These are phyloP conservation scores for Suhomyces anneliseae DNA, from an alignment of 1,139 yeast species.

Conservation along the genomic window DNA sequence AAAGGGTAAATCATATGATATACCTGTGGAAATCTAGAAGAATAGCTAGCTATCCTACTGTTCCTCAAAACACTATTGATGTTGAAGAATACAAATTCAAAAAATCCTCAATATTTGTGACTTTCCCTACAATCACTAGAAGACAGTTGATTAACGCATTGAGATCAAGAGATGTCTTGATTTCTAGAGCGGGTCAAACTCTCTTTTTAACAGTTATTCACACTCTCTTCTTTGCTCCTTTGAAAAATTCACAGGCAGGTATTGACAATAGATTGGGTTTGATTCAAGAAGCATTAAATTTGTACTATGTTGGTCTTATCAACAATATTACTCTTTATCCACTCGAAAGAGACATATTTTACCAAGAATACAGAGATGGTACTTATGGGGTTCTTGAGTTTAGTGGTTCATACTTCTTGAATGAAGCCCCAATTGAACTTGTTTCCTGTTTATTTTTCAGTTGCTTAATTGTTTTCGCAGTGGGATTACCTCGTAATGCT, in stretches of 20 bases:
- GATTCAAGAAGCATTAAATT: slow-evolving; percentile 23
- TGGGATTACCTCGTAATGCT: slow-evolving; percentile 24
- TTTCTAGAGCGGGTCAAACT: slow-evolving; percentile 22
- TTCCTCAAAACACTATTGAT: slow-evolving; percentile 12
- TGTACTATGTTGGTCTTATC: slow-evolving; percentile 25
- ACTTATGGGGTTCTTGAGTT: slow-evolving; percentile 23
- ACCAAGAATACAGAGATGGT: slow-evolving; percentile 26
- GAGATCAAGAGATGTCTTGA: slow-evolving; percentile 21
- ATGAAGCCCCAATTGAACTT: slow-evolving; percentile 25
- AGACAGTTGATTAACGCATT: slow-evolving; percentile 20
- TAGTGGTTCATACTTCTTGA: slow-evolving; percentile 22
- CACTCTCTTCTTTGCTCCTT: slow-evolving; percentile 25
- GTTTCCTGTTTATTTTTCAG: slow-evolving; percentile 22
- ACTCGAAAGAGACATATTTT: slow-evolving; percentile 24
- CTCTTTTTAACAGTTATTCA: slow-evolving; percentile 20
- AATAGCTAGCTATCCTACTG: neutral
- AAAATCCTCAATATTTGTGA: slow-evolving; percentile 21
- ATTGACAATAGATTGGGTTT: slow-evolving; percentile 25
- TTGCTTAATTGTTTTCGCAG: slow-evolving; percentile 22
- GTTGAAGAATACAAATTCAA: slow-evolving; percentile 20
- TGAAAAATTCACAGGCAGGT: slow-evolving; percentile 19
- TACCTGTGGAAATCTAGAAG: slow-evolving; percentile 12
- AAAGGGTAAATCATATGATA: slow-evolving; percentile 16
- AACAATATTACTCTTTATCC: slow-evolving; percentile 27
- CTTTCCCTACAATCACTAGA: slow-evolving; percentile 16